Evolutionary conservation across 1,139 yeast genomes (phyloP).

Genomic region (Protomyces inouyei): DNA sequence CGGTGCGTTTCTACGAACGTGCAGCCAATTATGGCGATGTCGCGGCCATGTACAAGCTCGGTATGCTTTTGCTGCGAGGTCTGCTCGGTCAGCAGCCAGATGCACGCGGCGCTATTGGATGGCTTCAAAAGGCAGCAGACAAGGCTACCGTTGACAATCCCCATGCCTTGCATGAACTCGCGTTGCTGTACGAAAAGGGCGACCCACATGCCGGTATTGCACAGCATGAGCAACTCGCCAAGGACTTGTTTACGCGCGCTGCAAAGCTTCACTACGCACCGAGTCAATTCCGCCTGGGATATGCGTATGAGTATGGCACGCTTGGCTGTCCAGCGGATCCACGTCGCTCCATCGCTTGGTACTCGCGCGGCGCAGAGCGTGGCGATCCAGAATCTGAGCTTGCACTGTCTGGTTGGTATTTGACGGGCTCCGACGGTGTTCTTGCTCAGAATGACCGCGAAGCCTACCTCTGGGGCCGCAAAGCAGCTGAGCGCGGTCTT

Average conservation of each 20-base stretch:
- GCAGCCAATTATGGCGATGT: slow-evolving; percentile 58
- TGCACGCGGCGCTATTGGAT: slow-evolving; percentile 49
- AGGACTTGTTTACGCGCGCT: slow-evolving; percentile 66
- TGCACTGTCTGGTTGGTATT: slow-evolving; percentile 87
- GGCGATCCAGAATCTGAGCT: slow-evolving; percentile 85
- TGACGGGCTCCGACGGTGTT: slow-evolving; percentile 72
- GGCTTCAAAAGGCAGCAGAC: slow-evolving; percentile 56
- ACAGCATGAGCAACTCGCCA: slow-evolving; percentile 43
- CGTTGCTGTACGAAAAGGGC: slow-evolving; percentile 64
- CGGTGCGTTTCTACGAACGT: slow-evolving; percentile 50
- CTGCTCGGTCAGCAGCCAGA: slow-evolving; percentile 44
- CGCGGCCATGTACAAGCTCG: slow-evolving; percentile 64
- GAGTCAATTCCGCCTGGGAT: slow-evolving; percentile 81
- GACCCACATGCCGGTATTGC: slow-evolving; percentile 36
- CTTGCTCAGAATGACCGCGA: slow-evolving; percentile 67
- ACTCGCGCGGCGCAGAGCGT: slow-evolving; percentile 51
- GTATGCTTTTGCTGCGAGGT: slow-evolving; percentile 58
- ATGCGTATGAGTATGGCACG: slow-evolving; percentile 81
- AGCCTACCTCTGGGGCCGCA: slow-evolving; percentile 85
- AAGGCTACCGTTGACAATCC: slow-evolving; percentile 46
- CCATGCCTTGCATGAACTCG: slow-evolving; percentile 62
- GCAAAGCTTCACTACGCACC: slow-evolving; percentile 72
- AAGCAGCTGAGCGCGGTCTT: slow-evolving; percentile 69
- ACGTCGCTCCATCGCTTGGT: slow-evolving; percentile 82
- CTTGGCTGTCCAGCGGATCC: slow-evolving; percentile 63